phyloP scores from a whole-genome alignment of 2,329 filamentous ascomycete species.

The Cercospora sesami region DNA sequence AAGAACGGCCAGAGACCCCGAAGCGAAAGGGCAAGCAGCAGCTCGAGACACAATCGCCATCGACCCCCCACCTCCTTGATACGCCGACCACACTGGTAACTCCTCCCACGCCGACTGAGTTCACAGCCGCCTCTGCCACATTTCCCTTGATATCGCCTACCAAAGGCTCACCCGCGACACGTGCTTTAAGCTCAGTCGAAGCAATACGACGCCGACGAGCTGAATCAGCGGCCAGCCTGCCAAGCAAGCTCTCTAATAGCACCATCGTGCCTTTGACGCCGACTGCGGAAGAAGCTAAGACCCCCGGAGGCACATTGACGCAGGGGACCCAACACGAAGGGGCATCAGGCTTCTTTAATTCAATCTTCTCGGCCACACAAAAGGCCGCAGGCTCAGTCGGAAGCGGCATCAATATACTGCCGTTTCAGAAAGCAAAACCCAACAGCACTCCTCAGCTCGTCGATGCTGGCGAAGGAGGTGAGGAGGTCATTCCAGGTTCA shows the following conservation, averaged over 20 bases:
- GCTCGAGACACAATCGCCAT: conserved; percentile 39
- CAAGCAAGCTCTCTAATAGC: conserved; percentile 84
- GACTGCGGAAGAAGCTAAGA: conserved; percentile 68
- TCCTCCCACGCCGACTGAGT: conserved; percentile 62
- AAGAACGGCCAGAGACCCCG: conserved; percentile 30
- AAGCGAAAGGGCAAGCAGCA: conserved; percentile 22
- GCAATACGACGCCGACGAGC: conserved; percentile 37
- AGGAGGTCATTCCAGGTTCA: conserved; percentile 45
- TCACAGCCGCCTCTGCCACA: conserved; percentile 24
- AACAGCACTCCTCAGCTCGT: conserved; percentile 26
- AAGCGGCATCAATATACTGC: conserved; percentile 65
- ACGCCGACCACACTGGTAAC: conserved; percentile 61
- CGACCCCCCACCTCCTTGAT: conserved; percentile 45
- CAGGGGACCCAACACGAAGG: conserved; percentile 42
- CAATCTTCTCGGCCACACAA: conserved; percentile 87
- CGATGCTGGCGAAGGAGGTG: conserved; percentile 35
- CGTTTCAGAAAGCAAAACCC: conserved; percentile 51
- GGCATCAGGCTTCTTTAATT: conserved; percentile 78
- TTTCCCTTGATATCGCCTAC: conserved; percentile 29
- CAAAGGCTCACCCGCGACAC: conserved; percentile 47
- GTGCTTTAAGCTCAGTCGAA: conserved; percentile 33
- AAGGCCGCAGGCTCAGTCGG: conserved; percentile 78
- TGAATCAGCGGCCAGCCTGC: conserved; percentile 43
- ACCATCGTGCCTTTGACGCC: conserved; percentile 73
- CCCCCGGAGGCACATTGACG: conserved; percentile 56